Evolutionary conservation across 2,329 filamentous ascomycete species (phyloP).

Genomic region (Moelleriella libera): DNA sequence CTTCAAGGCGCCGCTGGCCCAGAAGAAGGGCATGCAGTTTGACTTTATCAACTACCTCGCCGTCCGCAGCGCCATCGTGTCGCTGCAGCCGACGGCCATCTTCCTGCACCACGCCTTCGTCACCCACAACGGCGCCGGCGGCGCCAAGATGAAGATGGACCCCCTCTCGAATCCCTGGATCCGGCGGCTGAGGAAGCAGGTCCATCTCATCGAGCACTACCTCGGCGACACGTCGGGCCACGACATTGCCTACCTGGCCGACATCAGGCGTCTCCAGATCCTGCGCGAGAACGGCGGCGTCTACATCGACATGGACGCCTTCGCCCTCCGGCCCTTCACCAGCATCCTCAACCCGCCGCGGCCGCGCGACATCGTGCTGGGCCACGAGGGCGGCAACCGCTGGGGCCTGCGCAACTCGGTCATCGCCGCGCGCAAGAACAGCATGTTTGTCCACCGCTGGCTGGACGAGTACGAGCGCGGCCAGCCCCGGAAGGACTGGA

Average conservation of each 20-base stretch:
- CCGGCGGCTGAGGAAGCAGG: conserved; percentile 1
- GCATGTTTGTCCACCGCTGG: conserved; percentile 6
- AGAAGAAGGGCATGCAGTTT: conserved; percentile 3
- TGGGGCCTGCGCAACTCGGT: conserved; percentile 6
- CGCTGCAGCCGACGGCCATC: conserved; percentile 1
- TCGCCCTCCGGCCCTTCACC: conserved; percentile 5
- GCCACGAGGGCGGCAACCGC: conserved; percentile 6
- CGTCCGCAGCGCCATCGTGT: conserved; percentile 7
- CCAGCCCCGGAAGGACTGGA: conserved; percentile 1
- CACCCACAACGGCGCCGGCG: background rate
- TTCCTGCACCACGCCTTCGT: conserved; percentile 5
- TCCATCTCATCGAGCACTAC: conserved; percentile 4
- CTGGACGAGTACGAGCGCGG: conserved; percentile 2
- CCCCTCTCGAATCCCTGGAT: conserved; percentile 6
- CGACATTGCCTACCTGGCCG: conserved; percentile 2
- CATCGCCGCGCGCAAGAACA: conserved; percentile 6
- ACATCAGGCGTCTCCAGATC: conserved; percentile 5
- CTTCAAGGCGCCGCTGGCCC: conserved; percentile 3
- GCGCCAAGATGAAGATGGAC: background rate
- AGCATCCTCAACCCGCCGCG: conserved; percentile 2
- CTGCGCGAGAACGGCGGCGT: conserved; percentile 6
- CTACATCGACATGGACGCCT: conserved; percentile 6
- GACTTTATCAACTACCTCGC: conserved; percentile 6
- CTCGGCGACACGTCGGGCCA: background rate
- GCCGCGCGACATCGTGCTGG: conserved; percentile 4